phyloP scores from a whole-genome alignment of 257 asterid species.

The Eucommia ulmoides region DNA sequence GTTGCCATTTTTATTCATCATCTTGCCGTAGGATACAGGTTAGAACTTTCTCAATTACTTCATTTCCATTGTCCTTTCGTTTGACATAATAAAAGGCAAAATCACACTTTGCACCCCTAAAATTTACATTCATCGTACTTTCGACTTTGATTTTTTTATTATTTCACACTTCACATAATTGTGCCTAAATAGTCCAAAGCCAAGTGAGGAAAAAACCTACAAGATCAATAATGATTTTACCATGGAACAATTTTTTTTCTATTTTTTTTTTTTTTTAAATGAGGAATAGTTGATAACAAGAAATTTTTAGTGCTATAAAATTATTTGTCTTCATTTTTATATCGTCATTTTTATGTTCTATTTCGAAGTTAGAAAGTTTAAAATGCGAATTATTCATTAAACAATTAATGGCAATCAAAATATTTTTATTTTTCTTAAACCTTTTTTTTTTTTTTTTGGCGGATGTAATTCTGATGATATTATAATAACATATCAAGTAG shows the following conservation, averaged over 20 bases:
- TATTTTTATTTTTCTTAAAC: too few species aligned
- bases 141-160: background rate
- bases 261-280: too few species aligned
- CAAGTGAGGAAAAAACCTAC: too few species aligned
- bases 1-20: constrained; percentile 36
- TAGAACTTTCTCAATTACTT: background rate
- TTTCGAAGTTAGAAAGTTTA: background rate
- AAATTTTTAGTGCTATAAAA: background rate
- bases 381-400: background rate
- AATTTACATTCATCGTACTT: background rate
- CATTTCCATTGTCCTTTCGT: background rate
- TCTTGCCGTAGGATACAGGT: constrained; percentile 43
- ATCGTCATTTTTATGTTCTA: too few species aligned
- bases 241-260: background rate
- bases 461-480: background rate
- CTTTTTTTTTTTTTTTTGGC: background rate
- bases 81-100: background rate
- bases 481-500: constrained; percentile 19
- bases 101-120: background rate
- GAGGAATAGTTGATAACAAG: background rate
- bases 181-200: too few species aligned
- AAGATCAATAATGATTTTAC: too few species aligned
- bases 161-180: too few species aligned
- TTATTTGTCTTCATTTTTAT: background rate
- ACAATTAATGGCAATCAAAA: background rate